Evolutionary conservation across 2,329 filamentous ascomycete species (phyloP), one percentile per base, ranked within the genome.

Genomic region (Pseudogymnoascus verrucosus): DNA sequence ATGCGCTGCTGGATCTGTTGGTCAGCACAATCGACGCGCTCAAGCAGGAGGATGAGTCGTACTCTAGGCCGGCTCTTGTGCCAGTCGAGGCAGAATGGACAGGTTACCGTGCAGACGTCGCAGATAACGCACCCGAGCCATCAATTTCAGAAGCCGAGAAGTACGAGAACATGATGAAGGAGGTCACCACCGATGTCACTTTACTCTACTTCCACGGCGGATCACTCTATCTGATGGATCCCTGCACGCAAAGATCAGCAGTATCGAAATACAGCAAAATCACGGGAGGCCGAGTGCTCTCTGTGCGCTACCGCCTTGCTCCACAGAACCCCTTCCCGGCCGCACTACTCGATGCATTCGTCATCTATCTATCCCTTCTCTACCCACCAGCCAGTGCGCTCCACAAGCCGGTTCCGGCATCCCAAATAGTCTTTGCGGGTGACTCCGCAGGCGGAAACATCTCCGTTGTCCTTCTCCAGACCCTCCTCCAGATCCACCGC

Each of bases 131-230:
- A 19, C 72, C 74, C 3, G 77, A 84, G 65, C 86, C 86, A 1
- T 69, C 75, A 1, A 78, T 89, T 28, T 79, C 82, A 2, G 88
- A 92, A 71, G 75, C 77, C 63, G 81, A 87, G 63, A 87, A 87
- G 71, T 93, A 88, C 70, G 76, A 75, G 59, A 80, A 81, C 64
- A 76, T 93, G 76, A 87, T 90, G 83, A 80, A 80, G 64, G 89
- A 92, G 71, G 83, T 83, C 64, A 83, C 74, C n/a, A 81, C 78
- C 60, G 81, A 83, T 2, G 80, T 82, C 0, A 91, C 88, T 0
- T 74, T 91, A 0, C 77, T 93, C 19, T 92, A 90, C 74, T 83
- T 93, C 69, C 89, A 93, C 73, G 89, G 89, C 65, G 90, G 90
- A 61, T 89, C 86, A 4, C 89, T 89, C 76, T 91, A 80, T 67